Conservation (phyloP, 164 flowering plant species). For the Taxillus chinensis region DNA sequence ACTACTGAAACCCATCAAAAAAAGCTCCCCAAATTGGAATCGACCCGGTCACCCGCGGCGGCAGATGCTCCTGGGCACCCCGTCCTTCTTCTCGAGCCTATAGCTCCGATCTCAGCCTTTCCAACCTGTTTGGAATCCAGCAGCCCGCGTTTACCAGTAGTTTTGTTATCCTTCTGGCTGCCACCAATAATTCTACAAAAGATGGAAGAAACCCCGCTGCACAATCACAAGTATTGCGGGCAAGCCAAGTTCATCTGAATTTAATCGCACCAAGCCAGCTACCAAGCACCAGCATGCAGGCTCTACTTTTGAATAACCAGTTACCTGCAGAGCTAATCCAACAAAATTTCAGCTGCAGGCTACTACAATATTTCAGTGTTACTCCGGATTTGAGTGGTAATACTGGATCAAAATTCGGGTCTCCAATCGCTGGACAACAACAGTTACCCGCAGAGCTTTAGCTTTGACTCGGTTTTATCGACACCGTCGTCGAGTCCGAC, state of each 20-base stretch:
- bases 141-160: conserved; percentile 15
- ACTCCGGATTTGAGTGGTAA: background rate
- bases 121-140: conserved; percentile 13
- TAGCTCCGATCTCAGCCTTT: conserved; percentile 8
- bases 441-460: background rate
- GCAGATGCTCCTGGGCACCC: conserved; percentile 14
- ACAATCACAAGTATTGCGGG: too few species aligned
- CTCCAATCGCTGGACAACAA: conserved; percentile 2
- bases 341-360: background rate
- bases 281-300: background rate
- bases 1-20: too few species aligned
- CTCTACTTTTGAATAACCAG: background rate
- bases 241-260: conserved; percentile 2
- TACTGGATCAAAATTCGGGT: background rate
- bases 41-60: background rate
- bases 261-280: background rate
- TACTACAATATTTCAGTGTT: background rate
- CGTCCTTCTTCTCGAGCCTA: conserved; percentile 8
- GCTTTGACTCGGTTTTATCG: conserved; percentile 14
- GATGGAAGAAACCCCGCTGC: conserved; percentile 10
- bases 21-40: too few species aligned
- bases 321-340: background rate
- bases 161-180: conserved; percentile 10
- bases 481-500: conserved; percentile 9
- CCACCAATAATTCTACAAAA: conserved; percentile 8